These are phyloP conservation scores for Micractinium sp. DNA, from an alignment of 139 green algal species.

Conservation along the genomic window DNA sequence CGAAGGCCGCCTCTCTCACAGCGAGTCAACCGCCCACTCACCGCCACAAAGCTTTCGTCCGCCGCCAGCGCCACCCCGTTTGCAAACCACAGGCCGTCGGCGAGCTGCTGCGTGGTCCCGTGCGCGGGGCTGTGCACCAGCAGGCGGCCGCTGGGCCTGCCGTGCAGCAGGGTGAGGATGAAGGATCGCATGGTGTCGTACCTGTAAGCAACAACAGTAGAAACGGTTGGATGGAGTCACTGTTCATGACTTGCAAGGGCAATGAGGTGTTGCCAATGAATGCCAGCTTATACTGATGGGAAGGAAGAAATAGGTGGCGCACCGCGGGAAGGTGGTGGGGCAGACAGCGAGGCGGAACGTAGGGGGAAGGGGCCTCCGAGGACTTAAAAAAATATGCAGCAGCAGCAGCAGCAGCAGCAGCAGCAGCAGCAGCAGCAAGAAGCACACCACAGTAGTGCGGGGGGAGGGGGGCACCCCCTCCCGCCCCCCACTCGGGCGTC, in stretches of 20 bases:
- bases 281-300: too few relatives aligned
- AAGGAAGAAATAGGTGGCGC: too few relatives aligned
- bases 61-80: constrained; percentile 50
- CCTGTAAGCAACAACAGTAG: background rate
- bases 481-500: too few relatives aligned
- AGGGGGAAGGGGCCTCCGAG: too few relatives aligned
- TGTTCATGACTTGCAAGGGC: background rate
- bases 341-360: too few relatives aligned
- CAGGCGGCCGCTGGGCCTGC: constrained; percentile 47
- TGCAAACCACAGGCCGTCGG: constrained; percentile 48
- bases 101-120: constrained; percentile 31
- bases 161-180: constrained; percentile 46
- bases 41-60: constrained; percentile 42
- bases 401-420: too few relatives aligned
- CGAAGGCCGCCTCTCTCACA: too few relatives aligned
- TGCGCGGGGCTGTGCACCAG: constrained; percentile 38
- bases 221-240: background rate
- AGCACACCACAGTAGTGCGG: background rate
- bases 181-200: constrained; percentile 53
- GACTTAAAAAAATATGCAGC: too few relatives aligned
- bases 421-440: too few relatives aligned
- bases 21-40: background rate
- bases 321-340: too few relatives aligned
- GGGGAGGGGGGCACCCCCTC: too few relatives aligned
- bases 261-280: too few relatives aligned